Evolutionary conservation across 371 early-diverging fungal genomes (phyloP).

Genomic region (Syncephalastrum racemosum): DNA sequence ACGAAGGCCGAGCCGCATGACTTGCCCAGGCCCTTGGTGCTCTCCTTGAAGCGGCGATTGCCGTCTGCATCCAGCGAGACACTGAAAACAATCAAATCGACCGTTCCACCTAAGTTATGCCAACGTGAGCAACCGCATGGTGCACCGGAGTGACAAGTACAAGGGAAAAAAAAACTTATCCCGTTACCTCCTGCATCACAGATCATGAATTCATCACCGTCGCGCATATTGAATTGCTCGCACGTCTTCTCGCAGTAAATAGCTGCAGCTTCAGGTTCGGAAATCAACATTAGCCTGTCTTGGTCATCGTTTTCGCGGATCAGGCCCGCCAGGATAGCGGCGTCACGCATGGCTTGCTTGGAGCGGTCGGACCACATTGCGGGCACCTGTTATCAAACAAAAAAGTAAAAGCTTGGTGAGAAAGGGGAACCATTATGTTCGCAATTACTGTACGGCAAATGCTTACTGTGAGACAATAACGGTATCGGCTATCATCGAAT

Average conservation of each 20-base stretch:
- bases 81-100: conserved; percentile 55
- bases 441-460: neutral
- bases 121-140: neutral
- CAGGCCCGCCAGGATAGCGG: conserved; percentile 52
- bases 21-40: conserved; percentile 54
- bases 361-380: conserved; percentile 66
- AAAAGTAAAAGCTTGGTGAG: neutral
- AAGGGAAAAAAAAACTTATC: neutral
- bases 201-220: conserved; percentile 61
- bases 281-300: conserved; percentile 55
- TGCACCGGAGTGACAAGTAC: neutral
- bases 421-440: conserved; percentile 2
- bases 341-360: conserved; percentile 61
- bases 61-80: conserved; percentile 36
- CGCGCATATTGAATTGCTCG: conserved; percentile 53
- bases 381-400: conserved; percentile 34
- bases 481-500: conserved; percentile 31
- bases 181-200: conserved; percentile 60
- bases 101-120: conserved; percentile 47
- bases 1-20: conserved; percentile 61
- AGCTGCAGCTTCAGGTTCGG: conserved; percentile 64
- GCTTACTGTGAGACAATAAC: conserved; percentile 47
- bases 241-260: conserved; percentile 61
- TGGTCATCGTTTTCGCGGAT: conserved; percentile 49
- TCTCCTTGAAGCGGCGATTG: conserved; percentile 46